A percentile compares a stretch with the other conserved stretches of the same genome.
Conservation (phyloP, 257 asterid genomes). For the Penstemon newberryi region DNA sequence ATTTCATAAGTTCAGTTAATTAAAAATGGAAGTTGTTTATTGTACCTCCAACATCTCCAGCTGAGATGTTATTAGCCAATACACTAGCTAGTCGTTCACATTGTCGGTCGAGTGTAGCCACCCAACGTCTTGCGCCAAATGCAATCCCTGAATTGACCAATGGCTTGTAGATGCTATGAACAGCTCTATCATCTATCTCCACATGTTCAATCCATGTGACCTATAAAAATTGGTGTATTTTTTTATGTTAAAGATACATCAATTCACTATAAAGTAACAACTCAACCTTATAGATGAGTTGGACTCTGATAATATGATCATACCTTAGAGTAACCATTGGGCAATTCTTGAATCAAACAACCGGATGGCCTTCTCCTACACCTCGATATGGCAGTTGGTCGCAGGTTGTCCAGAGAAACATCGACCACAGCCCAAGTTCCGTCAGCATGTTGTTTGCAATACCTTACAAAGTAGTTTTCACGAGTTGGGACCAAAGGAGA, state of each 20-base stretch:
- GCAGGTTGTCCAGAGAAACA: slow-evolving; percentile 53
- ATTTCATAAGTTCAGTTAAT: no score
- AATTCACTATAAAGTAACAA: no score
- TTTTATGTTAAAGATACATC: not conserved
- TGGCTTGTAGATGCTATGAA: slow-evolving; percentile 42
- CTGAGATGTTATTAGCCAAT: slow-evolving; percentile 45
- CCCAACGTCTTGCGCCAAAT: slow-evolving; percentile 61
- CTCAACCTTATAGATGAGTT: no score
- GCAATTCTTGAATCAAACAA: slow-evolving; percentile 58
- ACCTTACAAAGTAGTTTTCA: slow-evolving; percentile 49
- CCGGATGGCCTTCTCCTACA: slow-evolving; percentile 64
- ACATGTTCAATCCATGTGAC: slow-evolving; percentile 63
- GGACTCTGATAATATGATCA: not conserved
- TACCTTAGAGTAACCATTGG: slow-evolving; percentile 66
- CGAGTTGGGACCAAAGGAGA: slow-evolving; percentile 60
- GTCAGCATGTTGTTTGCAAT: slow-evolving; percentile 51
- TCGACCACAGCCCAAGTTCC: slow-evolving; percentile 63
- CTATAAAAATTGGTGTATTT: slow-evolving; percentile 18
- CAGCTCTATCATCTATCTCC: slow-evolving; percentile 50
- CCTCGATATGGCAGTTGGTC: slow-evolving; percentile 36
- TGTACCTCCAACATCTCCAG: slow-evolving; percentile 50
- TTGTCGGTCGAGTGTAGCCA: slow-evolving; percentile 47
- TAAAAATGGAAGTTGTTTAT: not conserved
- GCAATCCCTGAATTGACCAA: slow-evolving; percentile 49
- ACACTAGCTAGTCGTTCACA: slow-evolving; percentile 57